Conservation (phyloP, 805 yeast species). For the Sungouiella thailandica region DNA sequence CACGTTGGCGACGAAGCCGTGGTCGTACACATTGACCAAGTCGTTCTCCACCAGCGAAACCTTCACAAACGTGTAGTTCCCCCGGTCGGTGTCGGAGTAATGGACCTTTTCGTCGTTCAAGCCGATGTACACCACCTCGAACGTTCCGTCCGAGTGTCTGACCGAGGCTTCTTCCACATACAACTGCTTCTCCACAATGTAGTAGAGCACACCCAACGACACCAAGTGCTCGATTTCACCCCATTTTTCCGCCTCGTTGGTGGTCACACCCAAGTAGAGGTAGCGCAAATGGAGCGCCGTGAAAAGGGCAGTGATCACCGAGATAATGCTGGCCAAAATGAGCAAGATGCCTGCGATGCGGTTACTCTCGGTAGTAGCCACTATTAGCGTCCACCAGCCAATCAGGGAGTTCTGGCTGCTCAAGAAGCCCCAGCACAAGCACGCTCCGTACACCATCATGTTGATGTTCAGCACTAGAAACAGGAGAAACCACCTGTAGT, state of each 20-base stretch:
- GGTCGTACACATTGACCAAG: constrained; percentile 44
- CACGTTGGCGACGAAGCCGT: constrained; percentile 42
- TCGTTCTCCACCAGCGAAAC: constrained; percentile 24
- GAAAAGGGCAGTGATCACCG: constrained; percentile 38
- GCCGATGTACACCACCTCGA: constrained; percentile 23
- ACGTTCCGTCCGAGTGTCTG: constrained; percentile 6
- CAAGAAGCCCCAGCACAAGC: constrained; percentile 25
- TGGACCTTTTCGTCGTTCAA: constrained; percentile 22
- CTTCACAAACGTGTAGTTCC: constrained; percentile 9
- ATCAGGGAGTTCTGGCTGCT: constrained; percentile 1
- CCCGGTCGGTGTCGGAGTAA: constrained; percentile 10
- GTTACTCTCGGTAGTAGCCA: constrained; percentile 25
- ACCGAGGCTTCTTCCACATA: constrained; percentile 21
- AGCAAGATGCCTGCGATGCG: constrained; percentile 40
- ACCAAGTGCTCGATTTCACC: constrained; percentile 42
- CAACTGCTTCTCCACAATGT: constrained; percentile 6
- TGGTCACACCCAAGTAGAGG: constrained; percentile 64
- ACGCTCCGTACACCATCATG: constrained; percentile 39
- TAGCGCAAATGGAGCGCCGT: constrained; percentile 33
- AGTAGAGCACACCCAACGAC: constrained; percentile 9
- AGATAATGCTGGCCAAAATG: constrained; percentile 41
- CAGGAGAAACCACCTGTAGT: constrained; percentile 54
- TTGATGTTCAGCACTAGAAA: constrained; percentile 45
- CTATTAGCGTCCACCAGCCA: constrained; percentile 19
- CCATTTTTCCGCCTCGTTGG: constrained; percentile 76